A percentile compares a stretch with the other conserved stretches of the same genome.
Evolutionary conservation across 805 yeast genomes (phyloP).

Genomic region (Starmerella floris): DNA sequence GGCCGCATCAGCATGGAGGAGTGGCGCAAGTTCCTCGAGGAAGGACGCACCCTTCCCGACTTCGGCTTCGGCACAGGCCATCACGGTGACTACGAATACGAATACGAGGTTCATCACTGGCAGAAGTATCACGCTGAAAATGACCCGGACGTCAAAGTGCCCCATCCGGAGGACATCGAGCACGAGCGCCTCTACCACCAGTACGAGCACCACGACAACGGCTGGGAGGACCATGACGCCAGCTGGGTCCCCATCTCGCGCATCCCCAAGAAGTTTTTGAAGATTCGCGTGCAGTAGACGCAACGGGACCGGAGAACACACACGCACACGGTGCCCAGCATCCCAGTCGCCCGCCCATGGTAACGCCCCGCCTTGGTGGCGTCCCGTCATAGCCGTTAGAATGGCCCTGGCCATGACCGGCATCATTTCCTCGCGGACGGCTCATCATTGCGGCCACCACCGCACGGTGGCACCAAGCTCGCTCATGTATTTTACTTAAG

Average conservation of each 20-base stretch:
- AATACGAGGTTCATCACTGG: constrained; percentile 94
- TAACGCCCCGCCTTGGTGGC: too few species aligned
- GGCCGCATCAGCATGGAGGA: constrained; percentile 54
- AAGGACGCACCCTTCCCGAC: constrained; percentile 73
- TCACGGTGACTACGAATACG: constrained; percentile 84
- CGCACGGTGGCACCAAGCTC: too few species aligned
- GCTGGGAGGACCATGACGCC: constrained; percentile 21
- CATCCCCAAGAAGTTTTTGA: constrained; percentile 22
- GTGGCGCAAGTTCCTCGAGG: constrained; percentile 46
- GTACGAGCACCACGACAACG: constrained; percentile 63
- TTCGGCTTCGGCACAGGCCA: constrained; percentile 90
- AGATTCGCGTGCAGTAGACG: constrained; percentile 1
- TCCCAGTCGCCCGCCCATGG: too few species aligned
- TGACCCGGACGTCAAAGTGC: constrained; percentile 69
- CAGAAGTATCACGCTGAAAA: constrained; percentile 41
- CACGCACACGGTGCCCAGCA: too few species aligned
- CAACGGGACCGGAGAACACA: too few species aligned
- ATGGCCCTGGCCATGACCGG: too few species aligned
- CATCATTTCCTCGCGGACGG: too few species aligned
- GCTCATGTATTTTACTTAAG: too few species aligned
- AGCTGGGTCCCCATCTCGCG: constrained; percentile 17
- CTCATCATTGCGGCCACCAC: too few species aligned
- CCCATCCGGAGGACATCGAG: constrained; percentile 81
- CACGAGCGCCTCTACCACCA: constrained; percentile 75
- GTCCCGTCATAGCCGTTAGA: too few species aligned